A percentile compares a stretch with the other conserved stretches of the same genome.
Conservation (phyloP, 2,329 filamentous ascomycete species). For the Chaetomiaceae sp. region DNA sequence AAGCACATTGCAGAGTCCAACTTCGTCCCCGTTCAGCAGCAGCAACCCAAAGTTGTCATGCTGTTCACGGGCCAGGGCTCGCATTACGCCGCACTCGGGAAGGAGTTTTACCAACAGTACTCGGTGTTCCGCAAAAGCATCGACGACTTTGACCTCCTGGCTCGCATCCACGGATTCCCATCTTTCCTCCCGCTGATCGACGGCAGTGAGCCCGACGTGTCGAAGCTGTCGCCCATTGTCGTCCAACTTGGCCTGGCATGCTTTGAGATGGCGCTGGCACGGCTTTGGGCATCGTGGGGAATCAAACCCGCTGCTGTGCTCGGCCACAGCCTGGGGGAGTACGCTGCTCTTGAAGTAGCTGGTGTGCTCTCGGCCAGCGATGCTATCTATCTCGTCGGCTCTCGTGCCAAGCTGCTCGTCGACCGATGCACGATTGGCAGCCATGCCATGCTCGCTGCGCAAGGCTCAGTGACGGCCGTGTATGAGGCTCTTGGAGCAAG, state of each 20-base stretch:
- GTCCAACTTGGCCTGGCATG: slow-evolving; percentile 51
- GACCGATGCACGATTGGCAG: slow-evolving; percentile 60
- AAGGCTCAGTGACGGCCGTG: slow-evolving; percentile 47
- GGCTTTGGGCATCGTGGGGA: slow-evolving; percentile 53
- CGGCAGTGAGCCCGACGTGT: slow-evolving; percentile 39
- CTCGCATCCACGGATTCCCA: slow-evolving; percentile 49
- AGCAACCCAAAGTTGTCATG: slow-evolving; percentile 46
- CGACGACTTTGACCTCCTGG: slow-evolving; percentile 53
- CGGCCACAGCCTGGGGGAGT: slow-evolving; percentile 66
- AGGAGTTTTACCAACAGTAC: slow-evolving; percentile 45
- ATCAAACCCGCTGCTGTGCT: slow-evolving; percentile 51
- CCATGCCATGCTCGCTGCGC: slow-evolving; percentile 54
- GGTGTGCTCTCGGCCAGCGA: slow-evolving; percentile 67
- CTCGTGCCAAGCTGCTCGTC: slow-evolving; percentile 60
- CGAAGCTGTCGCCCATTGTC: slow-evolving; percentile 44
- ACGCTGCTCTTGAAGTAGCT: slow-evolving; percentile 65
- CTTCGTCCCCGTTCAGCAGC: slow-evolving; percentile 39
- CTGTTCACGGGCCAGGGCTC: slow-evolving; percentile 55
- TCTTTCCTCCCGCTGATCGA: slow-evolving; percentile 50
- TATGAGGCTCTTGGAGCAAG: slow-evolving; percentile 45
- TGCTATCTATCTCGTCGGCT: slow-evolving; percentile 66
- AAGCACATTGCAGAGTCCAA: slow-evolving; percentile 40
- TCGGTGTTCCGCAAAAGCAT: slow-evolving; percentile 47
- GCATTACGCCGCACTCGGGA: slow-evolving; percentile 47
- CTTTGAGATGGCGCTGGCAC: slow-evolving; percentile 54